These are phyloP conservation scores for Cyclocybe aegerita DNA, from an alignment of 768 basidiomycete species.

Conservation along the genomic window DNA sequence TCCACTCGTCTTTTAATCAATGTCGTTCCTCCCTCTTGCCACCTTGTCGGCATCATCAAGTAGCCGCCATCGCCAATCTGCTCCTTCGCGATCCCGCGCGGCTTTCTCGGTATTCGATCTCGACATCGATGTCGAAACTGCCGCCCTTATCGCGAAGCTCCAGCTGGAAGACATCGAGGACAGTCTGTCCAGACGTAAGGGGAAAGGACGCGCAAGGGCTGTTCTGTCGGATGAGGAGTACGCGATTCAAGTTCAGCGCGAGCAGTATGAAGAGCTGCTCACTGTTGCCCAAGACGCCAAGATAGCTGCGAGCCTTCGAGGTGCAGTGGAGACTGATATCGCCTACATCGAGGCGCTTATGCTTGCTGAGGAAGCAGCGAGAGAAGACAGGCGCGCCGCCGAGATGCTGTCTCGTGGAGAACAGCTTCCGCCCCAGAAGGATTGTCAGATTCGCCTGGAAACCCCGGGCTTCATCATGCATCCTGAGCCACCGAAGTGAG, in stretches of 20 bases:
- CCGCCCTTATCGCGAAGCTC: constrained; percentile 33
- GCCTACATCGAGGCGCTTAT: constrained; percentile 21
- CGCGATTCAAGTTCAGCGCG: constrained; percentile 36
- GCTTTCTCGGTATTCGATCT: not conserved
- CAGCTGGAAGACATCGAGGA: constrained; percentile 35
- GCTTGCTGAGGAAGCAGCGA: constrained; percentile 27
- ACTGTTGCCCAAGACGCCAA: constrained; percentile 26
- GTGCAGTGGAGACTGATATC: constrained; percentile 30
- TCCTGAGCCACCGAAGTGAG: constrained; percentile 10
- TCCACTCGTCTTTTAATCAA: not conserved
- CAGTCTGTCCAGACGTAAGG: constrained; percentile 26
- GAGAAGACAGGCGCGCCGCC: constrained; percentile 38
- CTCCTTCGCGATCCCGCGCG: not conserved
- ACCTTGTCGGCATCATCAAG: not conserved
- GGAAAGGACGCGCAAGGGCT: constrained; percentile 25
- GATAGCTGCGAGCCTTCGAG: constrained; percentile 36
- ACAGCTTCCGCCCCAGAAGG: constrained; percentile 24
- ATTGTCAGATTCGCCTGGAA: constrained; percentile 19
- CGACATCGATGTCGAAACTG: constrained; percentile 29
- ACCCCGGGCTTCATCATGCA: constrained; percentile 15
- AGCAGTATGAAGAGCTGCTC: constrained; percentile 23
- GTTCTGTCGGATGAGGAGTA: constrained; percentile 35
- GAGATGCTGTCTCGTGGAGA: constrained; percentile 32
- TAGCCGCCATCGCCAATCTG: not conserved
- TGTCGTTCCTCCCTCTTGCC: constrained; percentile 1